A percentile compares a stretch with the other conserved stretches of the same genome.
phyloP scores from a whole-genome alignment of 1,139 yeast genomes.

The Suzukiozyma palmioleophila region DNA sequence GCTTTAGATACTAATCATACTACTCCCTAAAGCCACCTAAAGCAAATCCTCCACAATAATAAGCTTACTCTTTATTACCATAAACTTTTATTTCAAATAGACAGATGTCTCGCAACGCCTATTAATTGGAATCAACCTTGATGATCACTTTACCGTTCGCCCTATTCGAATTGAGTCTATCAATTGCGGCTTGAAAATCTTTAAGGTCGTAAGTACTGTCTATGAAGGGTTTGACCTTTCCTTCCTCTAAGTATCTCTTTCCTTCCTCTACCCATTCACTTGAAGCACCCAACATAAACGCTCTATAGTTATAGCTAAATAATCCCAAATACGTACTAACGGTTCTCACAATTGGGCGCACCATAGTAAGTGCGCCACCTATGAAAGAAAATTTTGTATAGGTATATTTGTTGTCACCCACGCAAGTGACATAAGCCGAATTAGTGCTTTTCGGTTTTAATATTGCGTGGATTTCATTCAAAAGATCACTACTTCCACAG shows the following conservation, averaged over 20 bases:
- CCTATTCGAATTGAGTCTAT: slow-evolving; percentile 38
- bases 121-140: slow-evolving; percentile 12
- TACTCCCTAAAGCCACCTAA: no score
- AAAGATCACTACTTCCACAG: slow-evolving; percentile 24
- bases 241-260: slow-evolving; percentile 33
- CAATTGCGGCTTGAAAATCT: slow-evolving; percentile 47
- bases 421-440: slow-evolving; percentile 38
- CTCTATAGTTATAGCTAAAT: not conserved
- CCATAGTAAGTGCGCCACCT: not conserved
- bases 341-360: slow-evolving; percentile 1
- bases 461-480: slow-evolving; percentile 20
- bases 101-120: no score
- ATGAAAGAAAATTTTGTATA: slow-evolving; percentile 12
- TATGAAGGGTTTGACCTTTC: slow-evolving; percentile 40
- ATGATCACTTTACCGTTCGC: slow-evolving; percentile 64
- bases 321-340: not conserved
- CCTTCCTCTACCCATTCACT: slow-evolving; percentile 12
- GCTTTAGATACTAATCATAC: no score
- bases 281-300: slow-evolving; percentile 5
- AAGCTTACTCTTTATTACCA: no score
- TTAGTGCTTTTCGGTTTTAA: slow-evolving; percentile 28
- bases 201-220: slow-evolving; percentile 52
- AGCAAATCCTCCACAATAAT: no score
- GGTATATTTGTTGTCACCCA: slow-evolving; percentile 43
- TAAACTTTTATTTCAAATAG: no score